These are phyloP conservation scores for Lobulomyces angularis DNA, from an alignment of 192 early-diverging fungal genomes.

Conservation along the genomic window DNA sequence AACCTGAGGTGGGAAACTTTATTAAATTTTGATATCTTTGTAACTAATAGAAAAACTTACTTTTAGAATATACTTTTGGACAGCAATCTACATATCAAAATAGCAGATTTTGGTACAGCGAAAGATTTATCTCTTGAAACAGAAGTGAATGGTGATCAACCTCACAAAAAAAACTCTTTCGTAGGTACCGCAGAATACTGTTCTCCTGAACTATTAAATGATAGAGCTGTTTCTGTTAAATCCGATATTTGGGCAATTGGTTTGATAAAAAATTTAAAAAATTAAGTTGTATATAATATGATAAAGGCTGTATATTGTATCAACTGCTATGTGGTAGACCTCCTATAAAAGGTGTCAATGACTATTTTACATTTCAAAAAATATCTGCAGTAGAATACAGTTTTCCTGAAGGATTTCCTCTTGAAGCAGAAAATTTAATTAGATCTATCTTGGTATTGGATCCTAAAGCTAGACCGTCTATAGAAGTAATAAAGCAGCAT, in stretches of 20 bases:
- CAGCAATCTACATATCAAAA: constrained; percentile 79
- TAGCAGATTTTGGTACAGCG: constrained; percentile 95
- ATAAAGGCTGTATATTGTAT: constrained; percentile 60
- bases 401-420: constrained; percentile 65
- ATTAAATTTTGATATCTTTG: not conserved
- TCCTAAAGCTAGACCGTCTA: constrained; percentile 31
- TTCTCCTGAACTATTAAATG: constrained; percentile 86
- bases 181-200: constrained; percentile 99
- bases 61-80: constrained; percentile 65
- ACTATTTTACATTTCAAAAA: constrained; percentile 95
- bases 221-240: constrained; percentile 49
- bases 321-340: constrained; percentile 79
- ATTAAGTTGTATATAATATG: constrained; percentile 10
- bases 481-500: constrained; percentile 58
- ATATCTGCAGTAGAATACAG: constrained; percentile 78
- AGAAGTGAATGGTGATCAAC: constrained; percentile 19
- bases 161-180: constrained; percentile 67
- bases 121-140: constrained; percentile 41
- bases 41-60: not conserved
- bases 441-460: constrained; percentile 59
- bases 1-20: constrained; percentile 60
- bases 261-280: constrained; percentile 18
- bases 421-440: constrained; percentile 61
- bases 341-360: constrained; percentile 89
- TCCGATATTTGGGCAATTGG: constrained; percentile 55